Evolutionary conservation across 495 filamentous ascomycete genomes (phyloP).

Genomic region (Margaritispora aquatica): DNA sequence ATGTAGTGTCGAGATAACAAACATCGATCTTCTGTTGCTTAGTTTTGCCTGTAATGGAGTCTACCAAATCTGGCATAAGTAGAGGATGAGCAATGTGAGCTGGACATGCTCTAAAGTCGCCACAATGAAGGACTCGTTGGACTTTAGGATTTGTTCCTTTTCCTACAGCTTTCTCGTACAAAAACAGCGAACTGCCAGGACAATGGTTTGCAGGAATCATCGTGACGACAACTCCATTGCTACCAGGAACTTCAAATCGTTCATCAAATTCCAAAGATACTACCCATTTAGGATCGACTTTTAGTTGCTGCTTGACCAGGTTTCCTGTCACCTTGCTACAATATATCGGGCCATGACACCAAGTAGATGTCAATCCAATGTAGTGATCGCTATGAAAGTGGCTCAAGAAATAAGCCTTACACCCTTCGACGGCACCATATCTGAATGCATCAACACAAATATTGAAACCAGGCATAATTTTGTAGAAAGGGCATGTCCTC

Average conservation of each 20-base stretch:
- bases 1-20: slow-evolving; percentile 97
- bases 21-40: slow-evolving; percentile 84
- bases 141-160: slow-evolving; percentile 49
- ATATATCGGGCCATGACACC: slow-evolving; percentile 93
- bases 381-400: slow-evolving; percentile 99
- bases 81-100: slow-evolving; percentile 82
- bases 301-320: slow-evolving; percentile 77
- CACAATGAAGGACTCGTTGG: slow-evolving; percentile 86
- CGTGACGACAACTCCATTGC: slow-evolving; percentile 75
- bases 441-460: slow-evolving; percentile 96
- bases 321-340: slow-evolving; percentile 90
- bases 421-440: slow-evolving; percentile 88
- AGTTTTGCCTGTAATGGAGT: slow-evolving; percentile 58
- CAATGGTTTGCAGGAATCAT: slow-evolving; percentile 98
- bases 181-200: slow-evolving; percentile 86
- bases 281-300: slow-evolving; percentile 80
- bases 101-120: slow-evolving; percentile 87
- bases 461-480: slow-evolving; percentile 85
- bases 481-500: slow-evolving; percentile 95
- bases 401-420: slow-evolving; percentile 92
- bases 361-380: slow-evolving; percentile 78
- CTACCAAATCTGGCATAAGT: slow-evolving; percentile 64
- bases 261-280: slow-evolving; percentile 82
- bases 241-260: slow-evolving; percentile 70
- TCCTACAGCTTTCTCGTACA: slow-evolving; percentile 76